These are phyloP conservation scores for Flagelloscypha sp. DNA, from an alignment of 768 basidiomycete species.

Conservation along the genomic window DNA sequence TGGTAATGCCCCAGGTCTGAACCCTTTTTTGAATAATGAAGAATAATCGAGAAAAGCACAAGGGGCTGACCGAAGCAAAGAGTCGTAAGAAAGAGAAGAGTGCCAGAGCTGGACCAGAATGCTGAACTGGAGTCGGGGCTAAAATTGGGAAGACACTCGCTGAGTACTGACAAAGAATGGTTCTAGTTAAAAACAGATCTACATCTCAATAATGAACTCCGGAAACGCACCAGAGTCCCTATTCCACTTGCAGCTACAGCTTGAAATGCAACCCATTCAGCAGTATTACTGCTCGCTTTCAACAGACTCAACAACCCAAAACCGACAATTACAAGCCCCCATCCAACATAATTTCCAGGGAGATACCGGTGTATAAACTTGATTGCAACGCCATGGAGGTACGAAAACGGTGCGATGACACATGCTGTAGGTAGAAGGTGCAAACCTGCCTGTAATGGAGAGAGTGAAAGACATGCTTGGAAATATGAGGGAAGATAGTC, in stretches of 20 bases:
- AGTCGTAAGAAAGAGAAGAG: constrained; percentile 31
- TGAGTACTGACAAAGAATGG: no score
- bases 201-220: no score
- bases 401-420: constrained; percentile 16
- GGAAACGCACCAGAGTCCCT: no score
- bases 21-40: background rate
- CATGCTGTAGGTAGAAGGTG: constrained; percentile 15
- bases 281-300: constrained; percentile 12
- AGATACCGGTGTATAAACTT: constrained; percentile 15
- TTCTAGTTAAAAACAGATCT: no score
- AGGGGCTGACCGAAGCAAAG: constrained; percentile 24
- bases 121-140: constrained; percentile 31
- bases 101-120: constrained; percentile 36
- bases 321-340: constrained; percentile 14
- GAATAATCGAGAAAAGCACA: background rate
- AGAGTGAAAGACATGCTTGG: constrained; percentile 17
- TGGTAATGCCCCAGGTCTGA: constrained; percentile 45
- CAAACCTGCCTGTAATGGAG: constrained; percentile 12
- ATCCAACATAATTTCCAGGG: constrained; percentile 13
- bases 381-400: constrained; percentile 13
- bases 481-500: constrained; percentile 23
- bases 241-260: constrained; percentile 22
- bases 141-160: constrained; percentile 38
- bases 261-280: constrained; percentile 16
- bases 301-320: constrained; percentile 13